Percentiles rank a stretch among this genome's conserved stretches.
Evolutionary conservation across 2,329 filamentous ascomycete species (phyloP).

Genomic region (Calonectria pteridis): DNA sequence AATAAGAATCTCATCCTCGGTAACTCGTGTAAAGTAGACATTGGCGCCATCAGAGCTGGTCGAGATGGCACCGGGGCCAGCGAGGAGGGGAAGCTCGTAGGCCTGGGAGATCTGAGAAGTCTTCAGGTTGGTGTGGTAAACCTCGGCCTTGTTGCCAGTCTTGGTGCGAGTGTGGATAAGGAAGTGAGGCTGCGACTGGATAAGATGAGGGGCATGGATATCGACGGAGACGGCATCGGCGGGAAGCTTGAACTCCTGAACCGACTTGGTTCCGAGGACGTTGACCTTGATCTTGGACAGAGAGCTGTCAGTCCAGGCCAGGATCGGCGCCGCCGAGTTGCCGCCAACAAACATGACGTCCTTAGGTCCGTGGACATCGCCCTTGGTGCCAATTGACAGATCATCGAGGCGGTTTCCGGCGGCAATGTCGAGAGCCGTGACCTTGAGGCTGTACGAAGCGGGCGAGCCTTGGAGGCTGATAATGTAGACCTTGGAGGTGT

Average conservation of each 20-base stretch:
- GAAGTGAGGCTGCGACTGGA: conserved; percentile 83
- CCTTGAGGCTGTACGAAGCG: conserved; percentile 80
- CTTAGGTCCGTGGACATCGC: conserved; percentile 73
- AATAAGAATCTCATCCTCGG: conserved; percentile 78
- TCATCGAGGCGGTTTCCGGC: conserved; percentile 81
- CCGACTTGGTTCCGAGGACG: conserved; percentile 72
- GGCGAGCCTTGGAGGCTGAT: conserved; percentile 79
- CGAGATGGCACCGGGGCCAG: conserved; percentile 81
- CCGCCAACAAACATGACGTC: conserved; percentile 81
- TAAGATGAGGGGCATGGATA: conserved; percentile 80
- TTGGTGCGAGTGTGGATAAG: conserved; percentile 83
- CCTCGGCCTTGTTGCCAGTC: conserved; percentile 81
- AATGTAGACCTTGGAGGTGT: conserved; percentile 79
- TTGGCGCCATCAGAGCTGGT: conserved; percentile 83
- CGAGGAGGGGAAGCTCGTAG: conserved; percentile 81
- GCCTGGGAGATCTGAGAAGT: conserved; percentile 78
- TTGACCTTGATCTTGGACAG: conserved; percentile 77
- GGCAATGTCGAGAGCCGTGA: conserved; percentile 78
- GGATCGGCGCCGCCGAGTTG: conserved; percentile 79
- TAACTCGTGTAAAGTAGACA: conserved; percentile 89
- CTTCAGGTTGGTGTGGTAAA: conserved; percentile 85
- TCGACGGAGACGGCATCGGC: conserved; percentile 64
- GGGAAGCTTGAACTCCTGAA: conserved; percentile 66
- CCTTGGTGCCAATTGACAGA: conserved; percentile 78
- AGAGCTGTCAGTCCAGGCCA: conserved; percentile 79